A percentile compares a stretch with the other conserved stretches of the same genome.
Evolutionary conservation across 2,329 filamentous ascomycete genomes (phyloP).

Genomic region (Colletotrichum sp.): DNA sequence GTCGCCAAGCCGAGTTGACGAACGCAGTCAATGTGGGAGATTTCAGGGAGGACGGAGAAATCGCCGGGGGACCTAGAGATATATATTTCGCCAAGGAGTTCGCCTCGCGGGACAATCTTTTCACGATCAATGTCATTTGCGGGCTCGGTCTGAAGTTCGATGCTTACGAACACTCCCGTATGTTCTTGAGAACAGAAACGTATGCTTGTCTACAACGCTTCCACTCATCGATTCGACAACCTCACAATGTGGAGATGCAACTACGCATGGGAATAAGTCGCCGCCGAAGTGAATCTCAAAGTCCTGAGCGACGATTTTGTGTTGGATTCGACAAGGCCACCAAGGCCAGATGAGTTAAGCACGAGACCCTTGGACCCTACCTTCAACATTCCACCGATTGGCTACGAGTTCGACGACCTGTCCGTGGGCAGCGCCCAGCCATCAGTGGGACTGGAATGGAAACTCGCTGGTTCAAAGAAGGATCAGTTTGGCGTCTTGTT

Average conservation of each 20-base stretch:
- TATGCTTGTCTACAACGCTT: background rate
- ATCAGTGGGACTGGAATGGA: background rate
- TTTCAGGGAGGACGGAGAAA: background rate
- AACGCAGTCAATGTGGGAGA: background rate
- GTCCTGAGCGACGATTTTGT: background rate
- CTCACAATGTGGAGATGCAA: background rate
- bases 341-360: background rate
- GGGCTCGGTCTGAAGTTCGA: background rate
- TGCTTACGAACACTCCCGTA: background rate
- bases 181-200: background rate
- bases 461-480: background rate
- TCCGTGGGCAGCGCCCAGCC: background rate
- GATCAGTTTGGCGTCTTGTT: background rate
- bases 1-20: background rate
- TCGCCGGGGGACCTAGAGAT: accelerated
- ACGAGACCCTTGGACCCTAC: background rate
- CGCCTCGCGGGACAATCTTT: background rate
- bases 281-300: background rate
- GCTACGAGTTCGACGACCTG: background rate
- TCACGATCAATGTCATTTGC: background rate
- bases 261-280: background rate
- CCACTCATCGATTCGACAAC: background rate
- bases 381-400: background rate
- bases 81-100: background rate
- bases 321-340: background rate